phyloP scores from a whole-genome alignment of 2,329 filamentous ascomycete species.

The Botrytis porri region DNA sequence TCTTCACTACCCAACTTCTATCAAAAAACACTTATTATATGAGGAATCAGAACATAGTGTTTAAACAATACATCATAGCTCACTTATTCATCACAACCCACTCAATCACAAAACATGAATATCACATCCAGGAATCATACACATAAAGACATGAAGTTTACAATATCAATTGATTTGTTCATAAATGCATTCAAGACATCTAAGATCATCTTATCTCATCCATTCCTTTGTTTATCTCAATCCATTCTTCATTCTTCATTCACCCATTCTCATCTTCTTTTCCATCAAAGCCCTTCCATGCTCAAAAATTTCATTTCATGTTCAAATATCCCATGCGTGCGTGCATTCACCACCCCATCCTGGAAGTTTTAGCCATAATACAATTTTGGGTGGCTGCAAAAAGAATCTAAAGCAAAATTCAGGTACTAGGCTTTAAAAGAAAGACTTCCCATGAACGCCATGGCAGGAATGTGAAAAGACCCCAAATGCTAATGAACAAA shows the following conservation, averaged over 20 bases:
- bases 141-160: not conserved
- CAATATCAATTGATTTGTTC: conserved; percentile 18
- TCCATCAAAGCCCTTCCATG: not conserved
- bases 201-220: conserved; percentile 19
- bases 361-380: conserved; percentile 21
- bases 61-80: not conserved
- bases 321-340: not conserved
- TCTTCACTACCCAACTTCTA: not conserved
- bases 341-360: conserved; percentile 11
- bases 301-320: conserved; percentile 9
- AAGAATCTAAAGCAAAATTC: conserved; percentile 14
- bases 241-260: conserved; percentile 7
- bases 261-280: not conserved
- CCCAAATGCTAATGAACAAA: conserved; percentile 23
- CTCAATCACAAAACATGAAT: not conserved
- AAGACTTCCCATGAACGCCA: conserved; percentile 18
- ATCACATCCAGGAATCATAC: not conserved
- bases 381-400: conserved; percentile 24
- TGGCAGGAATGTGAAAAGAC: conserved; percentile 9
- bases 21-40: not conserved
- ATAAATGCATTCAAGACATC: conserved; percentile 22
- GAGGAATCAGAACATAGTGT: not conserved
- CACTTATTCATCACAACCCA: not conserved
- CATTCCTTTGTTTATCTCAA: conserved; percentile 12
- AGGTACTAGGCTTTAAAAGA: conserved; percentile 8